A percentile compares a stretch with the other conserved stretches of the same genome.
Evolutionary conservation across 228 moss, liverwort and hornwort species (phyloP).

Genomic region (Sphagnum magellanicum): DNA sequence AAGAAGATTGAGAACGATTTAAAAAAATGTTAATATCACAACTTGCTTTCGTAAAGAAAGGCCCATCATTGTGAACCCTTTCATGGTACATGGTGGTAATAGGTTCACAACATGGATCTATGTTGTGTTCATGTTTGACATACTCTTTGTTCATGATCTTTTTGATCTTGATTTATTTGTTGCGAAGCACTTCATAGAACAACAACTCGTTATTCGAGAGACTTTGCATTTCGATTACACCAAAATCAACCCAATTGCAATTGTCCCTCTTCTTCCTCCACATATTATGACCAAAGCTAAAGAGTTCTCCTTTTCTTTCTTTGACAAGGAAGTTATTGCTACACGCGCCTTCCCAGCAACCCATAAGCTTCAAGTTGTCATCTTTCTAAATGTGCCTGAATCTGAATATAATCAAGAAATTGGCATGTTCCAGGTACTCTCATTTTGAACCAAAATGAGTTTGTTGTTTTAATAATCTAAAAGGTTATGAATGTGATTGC

Average conservation of each 20-base stretch:
- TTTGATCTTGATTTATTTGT: conserved; percentile 33
- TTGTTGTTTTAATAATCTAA: no score
- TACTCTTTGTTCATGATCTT: conserved; percentile 17
- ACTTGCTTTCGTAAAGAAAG: neutral
- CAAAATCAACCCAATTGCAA: conserved; percentile 24
- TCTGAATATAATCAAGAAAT: conserved; percentile 30
- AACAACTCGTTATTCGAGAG: conserved; percentile 19
- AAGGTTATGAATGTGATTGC: no score
- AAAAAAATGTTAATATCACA: neutral
- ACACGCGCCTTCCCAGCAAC: conserved; percentile 21
- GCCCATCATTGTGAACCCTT: neutral
- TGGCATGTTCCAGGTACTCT: conserved; percentile 36
- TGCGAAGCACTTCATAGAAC: conserved; percentile 22
- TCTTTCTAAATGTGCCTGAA: conserved; percentile 29
- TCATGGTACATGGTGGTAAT: neutral
- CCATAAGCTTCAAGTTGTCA: conserved; percentile 18
- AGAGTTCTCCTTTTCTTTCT: conserved; percentile 13
- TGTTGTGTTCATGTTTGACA: conserved; percentile 17
- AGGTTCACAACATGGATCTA: conserved; percentile 12
- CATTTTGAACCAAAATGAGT: no score
- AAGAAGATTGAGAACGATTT: neutral
- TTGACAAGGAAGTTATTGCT: conserved; percentile 11
- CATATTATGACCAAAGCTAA: conserved; percentile 23
- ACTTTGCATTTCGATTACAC: conserved; percentile 33
- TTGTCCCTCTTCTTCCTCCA: conserved; percentile 19